Evolutionary conservation across 116 monocot genomes (phyloP).

Genomic region (Papilionanthe hybrid): DNA sequence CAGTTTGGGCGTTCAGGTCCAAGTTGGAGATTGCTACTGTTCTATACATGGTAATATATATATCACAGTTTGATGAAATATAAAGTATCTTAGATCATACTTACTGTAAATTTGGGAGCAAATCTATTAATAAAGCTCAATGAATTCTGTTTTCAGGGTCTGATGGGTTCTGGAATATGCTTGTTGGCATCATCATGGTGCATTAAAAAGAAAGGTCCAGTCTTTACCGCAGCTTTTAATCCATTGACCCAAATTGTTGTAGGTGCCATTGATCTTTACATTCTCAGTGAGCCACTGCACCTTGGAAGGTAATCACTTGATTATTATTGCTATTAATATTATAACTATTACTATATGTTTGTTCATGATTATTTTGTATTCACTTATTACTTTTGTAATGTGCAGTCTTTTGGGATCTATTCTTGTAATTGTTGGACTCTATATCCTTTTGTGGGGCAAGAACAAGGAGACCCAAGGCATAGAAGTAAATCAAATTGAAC

Average conservation of each 20-base stretch:
- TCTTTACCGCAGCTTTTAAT: constrained; percentile 67
- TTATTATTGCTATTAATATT: neutral
- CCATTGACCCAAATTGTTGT: constrained; percentile 60
- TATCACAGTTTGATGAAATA: no score
- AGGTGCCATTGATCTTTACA: constrained; percentile 41
- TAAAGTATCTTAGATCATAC: no score
- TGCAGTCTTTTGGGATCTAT: neutral
- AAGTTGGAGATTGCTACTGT: neutral
- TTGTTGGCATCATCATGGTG: constrained; percentile 70
- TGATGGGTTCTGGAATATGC: constrained; percentile 50
- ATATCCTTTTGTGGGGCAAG: neutral
- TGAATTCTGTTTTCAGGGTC: constrained; percentile 28
- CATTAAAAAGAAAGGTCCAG: constrained; percentile 57
- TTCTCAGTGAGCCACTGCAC: constrained; percentile 48
- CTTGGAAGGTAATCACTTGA: constrained; percentile 55
- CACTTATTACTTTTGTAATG: neutral
- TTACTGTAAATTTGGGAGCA: no score
- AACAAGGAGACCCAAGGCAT: neutral
- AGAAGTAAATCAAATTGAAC: neutral
- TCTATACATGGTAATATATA: neutral
- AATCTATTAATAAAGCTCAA: no score
- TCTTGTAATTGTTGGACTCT: neutral
- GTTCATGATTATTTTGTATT: neutral
- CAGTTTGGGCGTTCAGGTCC: neutral
- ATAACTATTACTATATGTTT: neutral